phyloP scores from a whole-genome alignment of 306 rosid genomes.

The Oemleria cerasiformis region DNA sequence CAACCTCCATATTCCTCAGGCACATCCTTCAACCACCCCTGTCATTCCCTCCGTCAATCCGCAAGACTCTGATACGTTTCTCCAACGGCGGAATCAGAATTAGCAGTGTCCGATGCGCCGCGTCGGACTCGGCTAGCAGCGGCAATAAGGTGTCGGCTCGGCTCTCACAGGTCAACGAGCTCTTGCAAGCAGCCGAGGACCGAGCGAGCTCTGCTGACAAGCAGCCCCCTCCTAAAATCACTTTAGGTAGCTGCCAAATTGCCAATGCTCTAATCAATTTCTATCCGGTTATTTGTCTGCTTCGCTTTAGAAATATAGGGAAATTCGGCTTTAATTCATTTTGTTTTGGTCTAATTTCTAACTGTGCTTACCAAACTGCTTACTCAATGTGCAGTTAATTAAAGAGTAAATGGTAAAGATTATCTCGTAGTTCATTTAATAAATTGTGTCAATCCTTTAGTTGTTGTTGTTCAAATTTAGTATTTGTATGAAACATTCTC shows the following conservation, averaged over 20 bases:
- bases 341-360: neutral
- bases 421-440: neutral
- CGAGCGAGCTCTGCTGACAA: conserved; percentile 52
- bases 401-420: neutral
- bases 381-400: neutral
- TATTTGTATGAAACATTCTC: neutral
- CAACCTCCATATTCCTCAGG: conserved; percentile 36
- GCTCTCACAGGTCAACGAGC: conserved; percentile 73
- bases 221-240: conserved; percentile 72
- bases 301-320: too few species aligned
- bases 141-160: conserved; percentile 71
- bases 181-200: conserved; percentile 72
- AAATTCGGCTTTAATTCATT: neutral
- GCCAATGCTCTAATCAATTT: too few species aligned
- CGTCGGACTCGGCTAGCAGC: conserved; percentile 35
- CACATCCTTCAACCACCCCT: conserved; percentile 38
- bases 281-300: too few species aligned
- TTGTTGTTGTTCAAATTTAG: neutral
- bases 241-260: conserved; percentile 40
- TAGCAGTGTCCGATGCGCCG: conserved; percentile 48
- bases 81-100: conserved; percentile 26
- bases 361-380: neutral
- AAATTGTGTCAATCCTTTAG: neutral
- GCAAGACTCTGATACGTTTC: conserved; percentile 6
- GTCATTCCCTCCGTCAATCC: conserved; percentile 20